Evolutionary conservation across 805 yeast genomes (phyloP).

Genomic region (Myxozyma neotropica): DNA sequence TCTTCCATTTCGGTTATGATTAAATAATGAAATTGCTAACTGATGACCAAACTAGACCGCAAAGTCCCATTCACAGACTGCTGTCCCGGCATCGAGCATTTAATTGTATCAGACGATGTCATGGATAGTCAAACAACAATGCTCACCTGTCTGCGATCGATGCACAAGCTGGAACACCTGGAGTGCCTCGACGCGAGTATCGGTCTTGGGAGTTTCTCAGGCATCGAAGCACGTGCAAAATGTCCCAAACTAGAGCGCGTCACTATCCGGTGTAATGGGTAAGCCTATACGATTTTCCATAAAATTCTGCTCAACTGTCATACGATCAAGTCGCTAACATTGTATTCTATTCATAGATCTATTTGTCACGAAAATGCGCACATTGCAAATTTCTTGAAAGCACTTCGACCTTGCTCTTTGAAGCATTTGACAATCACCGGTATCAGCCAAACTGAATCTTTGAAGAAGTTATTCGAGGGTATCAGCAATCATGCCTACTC

Average conservation of each 20-base stretch:
- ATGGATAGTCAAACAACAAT: conserved; percentile 10
- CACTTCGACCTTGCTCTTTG: conserved; percentile 4
- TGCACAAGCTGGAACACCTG: conserved; percentile 1
- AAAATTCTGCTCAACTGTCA: no score
- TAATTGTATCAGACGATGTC: conserved; percentile 6
- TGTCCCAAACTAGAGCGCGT: conserved; percentile 5
- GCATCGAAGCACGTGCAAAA: conserved; percentile 2
- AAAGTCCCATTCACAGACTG: conserved; percentile 12
- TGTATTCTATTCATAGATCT: no score
- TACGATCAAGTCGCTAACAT: no score
- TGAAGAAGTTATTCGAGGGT: conserved; percentile 10
- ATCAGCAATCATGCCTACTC: conserved; percentile 5
- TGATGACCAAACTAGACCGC: background rate
- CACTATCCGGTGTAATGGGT: conserved; percentile 9
- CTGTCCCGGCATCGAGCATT: conserved; percentile 12
- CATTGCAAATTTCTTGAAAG: conserved; percentile 19
- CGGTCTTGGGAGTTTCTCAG: conserved; percentile 19
- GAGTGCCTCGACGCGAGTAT: conserved; percentile 5
- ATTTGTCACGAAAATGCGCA: conserved; percentile 13
- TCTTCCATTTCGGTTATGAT: no score
- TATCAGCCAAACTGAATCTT: conserved; percentile 2
- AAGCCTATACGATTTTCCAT: background rate
- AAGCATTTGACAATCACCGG: conserved; percentile 9
- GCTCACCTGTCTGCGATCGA: conserved; percentile 9
- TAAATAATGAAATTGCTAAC: no score